Evolutionary conservation across 371 early-diverging fungal genomes (phyloP).

Genomic region (Mortierella sp.): DNA sequence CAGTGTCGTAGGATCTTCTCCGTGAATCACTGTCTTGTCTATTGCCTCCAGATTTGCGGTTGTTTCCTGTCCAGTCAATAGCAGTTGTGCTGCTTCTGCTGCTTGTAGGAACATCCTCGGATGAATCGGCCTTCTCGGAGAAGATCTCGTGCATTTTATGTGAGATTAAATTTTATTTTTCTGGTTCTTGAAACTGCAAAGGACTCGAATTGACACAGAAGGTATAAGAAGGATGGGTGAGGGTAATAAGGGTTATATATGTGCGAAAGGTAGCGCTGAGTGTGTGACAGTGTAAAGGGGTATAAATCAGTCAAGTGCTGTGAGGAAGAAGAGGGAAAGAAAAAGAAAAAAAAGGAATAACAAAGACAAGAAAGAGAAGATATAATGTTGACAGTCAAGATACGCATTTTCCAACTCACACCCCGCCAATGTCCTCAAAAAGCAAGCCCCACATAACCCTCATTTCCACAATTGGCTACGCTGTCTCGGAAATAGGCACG

Average conservation of each 20-base stretch:
- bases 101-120: background rate
- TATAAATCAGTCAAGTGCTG: no score
- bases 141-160: no score
- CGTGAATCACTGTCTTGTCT: background rate
- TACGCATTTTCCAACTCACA: background rate
- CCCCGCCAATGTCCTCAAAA: background rate
- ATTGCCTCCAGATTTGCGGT: no score
- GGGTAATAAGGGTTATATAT: no score
- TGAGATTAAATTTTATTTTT: no score
- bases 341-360: constrained; percentile 2
- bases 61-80: background rate
- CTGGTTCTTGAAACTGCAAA: no score
- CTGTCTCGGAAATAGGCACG: no score
- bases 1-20: background rate
- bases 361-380: background rate
- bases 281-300: no score
- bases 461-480: background rate
- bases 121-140: background rate
- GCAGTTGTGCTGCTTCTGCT: background rate
- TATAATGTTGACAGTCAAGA: background rate
- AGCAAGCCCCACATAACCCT: background rate
- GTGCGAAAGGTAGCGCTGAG: no score
- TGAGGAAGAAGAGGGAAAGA: background rate
- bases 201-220: no score
- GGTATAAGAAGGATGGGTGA: no score